Conservation (phyloP, 441 rosid genomes). For the Theobroma grandiflorum region DNA sequence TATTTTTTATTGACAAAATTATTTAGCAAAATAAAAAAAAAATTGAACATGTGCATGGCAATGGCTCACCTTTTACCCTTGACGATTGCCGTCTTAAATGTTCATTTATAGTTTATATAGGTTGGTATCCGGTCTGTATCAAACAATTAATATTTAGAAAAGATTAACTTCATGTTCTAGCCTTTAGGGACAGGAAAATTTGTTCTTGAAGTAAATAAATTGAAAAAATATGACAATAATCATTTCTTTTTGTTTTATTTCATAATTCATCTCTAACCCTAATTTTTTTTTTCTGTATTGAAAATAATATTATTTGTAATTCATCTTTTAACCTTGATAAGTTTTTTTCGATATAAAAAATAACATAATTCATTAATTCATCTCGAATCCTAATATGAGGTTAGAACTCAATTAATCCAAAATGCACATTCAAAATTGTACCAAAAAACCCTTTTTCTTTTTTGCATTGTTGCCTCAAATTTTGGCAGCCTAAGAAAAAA, state of each 20-base stretch:
- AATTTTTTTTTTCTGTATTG: too few species aligned
- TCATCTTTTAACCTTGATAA: too few species aligned
- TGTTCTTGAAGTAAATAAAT: too few species aligned
- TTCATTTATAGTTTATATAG: slow-evolving; percentile 3
- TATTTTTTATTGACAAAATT: background rate
- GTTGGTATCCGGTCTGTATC: slow-evolving; percentile 9
- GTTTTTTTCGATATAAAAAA: too few species aligned
- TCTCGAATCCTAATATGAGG: background rate
- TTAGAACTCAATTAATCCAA: background rate
- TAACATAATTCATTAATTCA: background rate
- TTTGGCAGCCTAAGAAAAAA: background rate
- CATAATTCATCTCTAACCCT: background rate
- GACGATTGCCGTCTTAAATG: slow-evolving; percentile 5
- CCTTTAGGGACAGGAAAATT: too few species aligned
- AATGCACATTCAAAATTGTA: background rate
- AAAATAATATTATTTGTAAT: too few species aligned
- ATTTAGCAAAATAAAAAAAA: too few species aligned
- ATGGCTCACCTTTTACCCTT: background rate
- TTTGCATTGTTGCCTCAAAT: background rate
- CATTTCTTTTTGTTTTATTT: background rate
- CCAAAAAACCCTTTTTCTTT: background rate
- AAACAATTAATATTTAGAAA: slow-evolving; percentile 13
- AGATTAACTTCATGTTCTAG: background rate
- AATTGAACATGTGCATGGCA: background rate
- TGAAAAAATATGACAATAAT: too few species aligned